These are phyloP conservation scores for Candida adriatica DNA, from an alignment of 805 yeast genomes.

Conservation along the genomic window DNA sequence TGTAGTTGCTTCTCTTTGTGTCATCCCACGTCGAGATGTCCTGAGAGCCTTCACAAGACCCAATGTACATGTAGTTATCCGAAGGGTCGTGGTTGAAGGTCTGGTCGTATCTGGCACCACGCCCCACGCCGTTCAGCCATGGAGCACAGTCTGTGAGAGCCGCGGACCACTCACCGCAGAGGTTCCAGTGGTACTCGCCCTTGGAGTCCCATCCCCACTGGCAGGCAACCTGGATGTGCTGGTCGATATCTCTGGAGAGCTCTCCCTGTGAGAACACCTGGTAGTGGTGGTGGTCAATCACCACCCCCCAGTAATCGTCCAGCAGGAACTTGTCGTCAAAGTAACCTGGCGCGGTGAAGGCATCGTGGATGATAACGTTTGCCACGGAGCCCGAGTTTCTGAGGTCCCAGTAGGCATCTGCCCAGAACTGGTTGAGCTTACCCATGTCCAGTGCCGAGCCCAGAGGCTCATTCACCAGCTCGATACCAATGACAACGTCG, in stretches of 20 bases:
- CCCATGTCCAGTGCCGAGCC: slow-evolving; percentile 61
- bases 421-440: slow-evolving; percentile 51
- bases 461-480: slow-evolving; percentile 84
- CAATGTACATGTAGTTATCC: slow-evolving; percentile 37
- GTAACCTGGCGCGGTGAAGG: slow-evolving; percentile 53
- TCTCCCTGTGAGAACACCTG: slow-evolving; percentile 71
- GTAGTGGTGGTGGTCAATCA: slow-evolving; percentile 86
- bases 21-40: slow-evolving; percentile 52
- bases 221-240: slow-evolving; percentile 53
- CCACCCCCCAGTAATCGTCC: slow-evolving; percentile 51
- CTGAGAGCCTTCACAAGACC: slow-evolving; percentile 51
- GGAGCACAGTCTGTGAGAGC: slow-evolving; percentile 88
- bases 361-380: slow-evolving; percentile 74
- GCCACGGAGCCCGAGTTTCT: slow-evolving; percentile 48
- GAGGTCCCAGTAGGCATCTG: slow-evolving; percentile 55
- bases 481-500: slow-evolving; percentile 78
- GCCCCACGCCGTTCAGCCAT: slow-evolving; percentile 83
- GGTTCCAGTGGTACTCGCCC: slow-evolving; percentile 60
- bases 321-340: slow-evolving; percentile 54
- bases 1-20: slow-evolving; percentile 46
- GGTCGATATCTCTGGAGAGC: slow-evolving; percentile 49
- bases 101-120: slow-evolving; percentile 79
- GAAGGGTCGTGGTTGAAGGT: slow-evolving; percentile 29
- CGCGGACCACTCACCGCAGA: slow-evolving; percentile 86
- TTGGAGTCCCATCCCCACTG: slow-evolving; percentile 38